Percentiles rank a stretch among this genome's conserved stretches.
Evolutionary conservation across 2,329 filamentous ascomycete genomes (phyloP).

Genomic region (Periconia sp.): DNA sequence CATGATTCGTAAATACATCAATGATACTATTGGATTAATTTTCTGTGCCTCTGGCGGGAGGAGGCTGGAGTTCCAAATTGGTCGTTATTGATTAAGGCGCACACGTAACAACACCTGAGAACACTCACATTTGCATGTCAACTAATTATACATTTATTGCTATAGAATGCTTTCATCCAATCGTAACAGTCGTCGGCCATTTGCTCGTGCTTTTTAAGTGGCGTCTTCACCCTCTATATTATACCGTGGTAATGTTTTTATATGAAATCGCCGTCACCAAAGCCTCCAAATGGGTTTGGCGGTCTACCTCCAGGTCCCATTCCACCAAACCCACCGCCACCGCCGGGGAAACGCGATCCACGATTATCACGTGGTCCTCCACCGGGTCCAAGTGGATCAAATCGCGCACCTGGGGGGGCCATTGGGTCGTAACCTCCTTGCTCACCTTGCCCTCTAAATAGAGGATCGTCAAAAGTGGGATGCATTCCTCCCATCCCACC

Average conservation of each 20-base stretch:
- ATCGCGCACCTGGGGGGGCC: slow-evolving; percentile 84
- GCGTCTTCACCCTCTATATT: too few relatives aligned
- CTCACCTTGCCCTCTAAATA: slow-evolving; percentile 67
- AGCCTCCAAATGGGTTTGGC: slow-evolving; percentile 62
- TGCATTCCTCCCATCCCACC: slow-evolving; percentile 81
- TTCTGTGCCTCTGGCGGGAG: too few relatives aligned
- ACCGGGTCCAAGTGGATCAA: slow-evolving; percentile 72
- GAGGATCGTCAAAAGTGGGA: slow-evolving; percentile 88
- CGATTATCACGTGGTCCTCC: slow-evolving; percentile 46
- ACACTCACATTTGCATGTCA: too few relatives aligned
- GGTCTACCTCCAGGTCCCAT: slow-evolving; percentile 50
- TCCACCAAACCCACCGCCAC: slow-evolving; percentile 49
- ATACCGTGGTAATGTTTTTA: slow-evolving; percentile 6
- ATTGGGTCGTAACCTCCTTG: slow-evolving; percentile 64
- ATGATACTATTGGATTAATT: too few relatives aligned
- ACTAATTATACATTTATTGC: too few relatives aligned
- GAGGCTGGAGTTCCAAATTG: too few relatives aligned
- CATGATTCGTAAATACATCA: too few relatives aligned
- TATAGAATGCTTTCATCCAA: too few relatives aligned
- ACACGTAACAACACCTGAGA: too few relatives aligned
- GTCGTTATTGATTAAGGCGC: too few relatives aligned
- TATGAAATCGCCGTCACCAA: slow-evolving; percentile 62
- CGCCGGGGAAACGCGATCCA: slow-evolving; percentile 35
- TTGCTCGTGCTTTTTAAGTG: too few relatives aligned
- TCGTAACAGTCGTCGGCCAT: too few relatives aligned